Base-by-base conservation (phyloP, 768 basidiomycete species). In the Infundibulicybe gibba region DNA sequence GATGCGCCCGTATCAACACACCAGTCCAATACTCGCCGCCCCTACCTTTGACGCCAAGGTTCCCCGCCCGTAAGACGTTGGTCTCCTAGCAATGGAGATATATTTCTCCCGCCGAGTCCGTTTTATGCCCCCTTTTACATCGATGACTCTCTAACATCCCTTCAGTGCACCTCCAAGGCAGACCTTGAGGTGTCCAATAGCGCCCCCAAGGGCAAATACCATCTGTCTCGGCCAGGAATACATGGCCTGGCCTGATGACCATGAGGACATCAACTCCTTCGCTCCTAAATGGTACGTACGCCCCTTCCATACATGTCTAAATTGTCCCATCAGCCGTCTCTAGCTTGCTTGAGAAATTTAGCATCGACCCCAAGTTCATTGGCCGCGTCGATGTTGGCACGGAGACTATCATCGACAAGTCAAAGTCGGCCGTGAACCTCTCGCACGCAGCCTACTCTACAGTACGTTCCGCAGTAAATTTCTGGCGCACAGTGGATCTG, bases 381-480 rank as follows among this genome's bases (percentile, higher is more conserved):
- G 97, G 97, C 48, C 94, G 97, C 54, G 83, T 99, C 49, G 97
- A 99, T 54, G 93, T 98, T 48, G 97, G 97, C 40, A 99, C 97
- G 19, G 97, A 99, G 67, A 97, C 97, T 34, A 91, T 98, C 70
- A 97, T 99, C 59, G 97, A 99, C 82, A 98, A 98, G 75, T 94
- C 93, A 37, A 99, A 99, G 70, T 90, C 95, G 6, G 92, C 93
- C 67, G n/a, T n/a, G n/a, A n/a, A n/a, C n/a, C n/a, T n/a, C n/a
- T n/a, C n/a, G n/a, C n/a, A n/a, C n/a, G n/a, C n/a, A n/a, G n/a
- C n/a, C n/a, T n/a, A n/a, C n/a, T n/a, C n/a, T n/a, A n/a, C n/a
- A n/a, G n/a, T n/a, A n/a, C n/a, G n/a, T n/a, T n/a, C n/a, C n/a
- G n/a, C n/a, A n/a, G n/a, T n/a, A n/a, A n/a, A n/a, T n/a, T n/a